Percentiles rank a stretch among this genome's conserved stretches.
phyloP scores from a whole-genome alignment of 768 basidiomycete species.

The Cyathus striatus region DNA sequence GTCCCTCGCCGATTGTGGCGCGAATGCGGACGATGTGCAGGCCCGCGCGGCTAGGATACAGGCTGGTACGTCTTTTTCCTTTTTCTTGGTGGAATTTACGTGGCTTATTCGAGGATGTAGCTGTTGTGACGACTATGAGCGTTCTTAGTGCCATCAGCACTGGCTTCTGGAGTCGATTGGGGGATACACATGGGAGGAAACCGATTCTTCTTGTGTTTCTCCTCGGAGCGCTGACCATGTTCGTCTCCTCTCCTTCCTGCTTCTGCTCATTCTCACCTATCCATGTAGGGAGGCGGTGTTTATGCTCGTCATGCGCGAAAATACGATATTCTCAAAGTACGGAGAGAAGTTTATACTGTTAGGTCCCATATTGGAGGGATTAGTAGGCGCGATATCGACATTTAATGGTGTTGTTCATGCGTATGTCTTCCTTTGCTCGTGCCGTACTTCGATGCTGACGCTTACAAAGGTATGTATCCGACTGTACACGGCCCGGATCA shows the following conservation, averaged over 20 bases:
- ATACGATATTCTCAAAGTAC: constrained; percentile 38
- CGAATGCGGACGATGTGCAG: constrained; percentile 47
- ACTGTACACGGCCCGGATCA: constrained; percentile 48
- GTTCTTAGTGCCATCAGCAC: constrained; percentile 76
- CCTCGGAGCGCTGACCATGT: constrained; percentile 72
- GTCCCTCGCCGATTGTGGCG: constrained; percentile 21
- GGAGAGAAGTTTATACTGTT: constrained; percentile 72
- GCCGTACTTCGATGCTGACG: constrained; percentile 7
- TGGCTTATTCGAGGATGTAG: constrained; percentile 20
- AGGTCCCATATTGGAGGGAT: constrained; percentile 76
- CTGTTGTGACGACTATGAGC: constrained; percentile 75
- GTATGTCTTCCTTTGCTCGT: constrained; percentile 46
- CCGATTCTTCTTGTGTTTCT: constrained; percentile 64
- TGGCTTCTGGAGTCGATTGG: constrained; percentile 81
- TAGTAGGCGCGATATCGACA: constrained; percentile 66
- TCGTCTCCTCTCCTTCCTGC: constrained; percentile 17
- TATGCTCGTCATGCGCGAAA: constrained; percentile 67
- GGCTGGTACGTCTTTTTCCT: constrained; percentile 35
- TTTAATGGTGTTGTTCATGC: constrained; percentile 65
- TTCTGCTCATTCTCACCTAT: neutral
- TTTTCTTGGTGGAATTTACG: constrained; percentile 1
- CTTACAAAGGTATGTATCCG: constrained; percentile 41
- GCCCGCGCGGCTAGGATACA: constrained; percentile 71
- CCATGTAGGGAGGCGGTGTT: constrained; percentile 67
- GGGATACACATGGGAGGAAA: constrained; percentile 74